Evolutionary conservation across 169 alveolate genomes (phyloP).

Genomic region (Cryptosporidium tyzzeri): DNA sequence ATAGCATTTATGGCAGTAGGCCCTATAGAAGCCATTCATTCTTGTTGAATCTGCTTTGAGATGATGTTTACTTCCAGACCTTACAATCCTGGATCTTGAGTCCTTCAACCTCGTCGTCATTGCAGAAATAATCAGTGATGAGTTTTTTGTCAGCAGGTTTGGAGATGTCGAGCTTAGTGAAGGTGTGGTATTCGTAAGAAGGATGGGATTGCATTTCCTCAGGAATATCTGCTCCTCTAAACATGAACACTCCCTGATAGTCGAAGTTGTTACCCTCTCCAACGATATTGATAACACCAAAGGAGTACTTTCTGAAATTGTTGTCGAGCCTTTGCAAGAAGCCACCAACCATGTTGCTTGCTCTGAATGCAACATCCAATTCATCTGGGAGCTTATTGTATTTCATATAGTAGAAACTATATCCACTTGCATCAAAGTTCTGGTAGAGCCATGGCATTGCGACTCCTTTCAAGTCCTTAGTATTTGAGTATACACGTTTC

Average conservation of each 20-base stretch:
- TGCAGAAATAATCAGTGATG: conserved; percentile 94
- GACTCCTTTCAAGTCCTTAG: conserved; percentile 87
- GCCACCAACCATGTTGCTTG: conserved; percentile 94
- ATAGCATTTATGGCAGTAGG: not conserved
- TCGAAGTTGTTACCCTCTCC: conserved; percentile 93
- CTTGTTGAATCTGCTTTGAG: not conserved
- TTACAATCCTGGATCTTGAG: conserved; percentile 85
- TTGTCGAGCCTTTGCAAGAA: conserved; percentile 94
- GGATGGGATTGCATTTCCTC: conserved; percentile 94
- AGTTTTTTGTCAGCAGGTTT: conserved; percentile 87
- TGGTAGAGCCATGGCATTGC: conserved; percentile 92
- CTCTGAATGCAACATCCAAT: conserved; percentile 88
- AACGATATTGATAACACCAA: conserved; percentile 93
- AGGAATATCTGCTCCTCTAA: conserved; percentile 94
- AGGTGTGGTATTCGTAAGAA: conserved; percentile 93
- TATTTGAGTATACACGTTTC: conserved; percentile 94
- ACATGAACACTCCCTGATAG: conserved; percentile 95
- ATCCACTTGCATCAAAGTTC: conserved; percentile 90
- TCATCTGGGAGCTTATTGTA: conserved; percentile 96
- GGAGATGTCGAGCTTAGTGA: conserved; percentile 86
- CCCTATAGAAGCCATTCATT: not conserved
- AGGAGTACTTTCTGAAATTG: conserved; percentile 92
- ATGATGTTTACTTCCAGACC: conserved; percentile 87
- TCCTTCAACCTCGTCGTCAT: conserved; percentile 90
- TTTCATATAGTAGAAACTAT: conserved; percentile 91